phyloP scores from a whole-genome alignment of 1,284 basidiomycete species.

The Puccinia horiana region DNA sequence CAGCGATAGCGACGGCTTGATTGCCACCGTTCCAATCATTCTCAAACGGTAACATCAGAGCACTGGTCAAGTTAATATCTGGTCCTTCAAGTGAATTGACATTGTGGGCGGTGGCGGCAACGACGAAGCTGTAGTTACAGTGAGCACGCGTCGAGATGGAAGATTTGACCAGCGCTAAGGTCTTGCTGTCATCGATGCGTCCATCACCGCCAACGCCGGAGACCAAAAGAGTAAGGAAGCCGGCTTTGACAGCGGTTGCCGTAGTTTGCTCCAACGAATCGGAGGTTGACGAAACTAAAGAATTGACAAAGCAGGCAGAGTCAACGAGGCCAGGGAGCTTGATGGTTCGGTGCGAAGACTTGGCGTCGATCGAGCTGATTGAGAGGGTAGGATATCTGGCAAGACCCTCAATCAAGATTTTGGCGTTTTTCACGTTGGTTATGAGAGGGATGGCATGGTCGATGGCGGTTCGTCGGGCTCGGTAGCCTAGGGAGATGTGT shows the following conservation, averaged over 20 bases:
- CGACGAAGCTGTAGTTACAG: slow-evolving; percentile 81
- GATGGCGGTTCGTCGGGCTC: slow-evolving; percentile 97
- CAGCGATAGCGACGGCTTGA: slow-evolving; percentile 66
- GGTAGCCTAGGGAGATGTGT: slow-evolving; percentile 95
- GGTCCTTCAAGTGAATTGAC: slow-evolving; percentile 66
- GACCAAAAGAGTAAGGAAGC: slow-evolving; percentile 80
- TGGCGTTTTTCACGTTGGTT: slow-evolving; percentile 98
- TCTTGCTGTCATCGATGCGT: slow-evolving; percentile 68
- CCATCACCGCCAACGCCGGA: slow-evolving; percentile 69
- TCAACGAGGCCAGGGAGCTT: slow-evolving; percentile 91
- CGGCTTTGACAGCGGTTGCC: slow-evolving; percentile 70
- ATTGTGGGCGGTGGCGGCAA: slow-evolving; percentile 74
- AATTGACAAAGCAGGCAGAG: slow-evolving; percentile 75
- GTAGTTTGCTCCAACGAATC: slow-evolving; percentile 69
- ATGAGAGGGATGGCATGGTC: slow-evolving; percentile 96
- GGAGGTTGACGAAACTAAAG: slow-evolving; percentile 67
- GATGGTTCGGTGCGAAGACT: slow-evolving; percentile 87
- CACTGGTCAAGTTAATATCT: slow-evolving; percentile 74
- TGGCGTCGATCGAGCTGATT: slow-evolving; percentile 87
- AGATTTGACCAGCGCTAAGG: slow-evolving; percentile 70
- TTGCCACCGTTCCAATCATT: slow-evolving; percentile 62
- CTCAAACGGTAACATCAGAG: slow-evolving; percentile 79
- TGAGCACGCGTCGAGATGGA: slow-evolving; percentile 68
- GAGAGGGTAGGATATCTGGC: slow-evolving; percentile 81
- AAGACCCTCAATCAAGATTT: slow-evolving; percentile 91